These are phyloP conservation scores for Candida parachauliodes DNA, from an alignment of 805 yeast genomes.

Conservation along the genomic window DNA sequence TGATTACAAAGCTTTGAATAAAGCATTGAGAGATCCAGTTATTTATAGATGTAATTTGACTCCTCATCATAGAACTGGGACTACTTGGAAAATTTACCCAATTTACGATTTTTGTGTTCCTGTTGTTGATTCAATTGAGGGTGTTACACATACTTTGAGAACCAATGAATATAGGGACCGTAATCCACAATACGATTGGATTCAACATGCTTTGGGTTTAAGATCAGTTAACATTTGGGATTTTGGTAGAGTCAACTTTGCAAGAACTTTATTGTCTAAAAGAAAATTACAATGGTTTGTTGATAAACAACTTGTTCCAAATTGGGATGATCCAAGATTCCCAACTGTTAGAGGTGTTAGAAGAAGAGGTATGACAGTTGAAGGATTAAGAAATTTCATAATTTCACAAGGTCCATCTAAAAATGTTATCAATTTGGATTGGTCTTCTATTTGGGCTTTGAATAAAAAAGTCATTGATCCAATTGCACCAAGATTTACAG, in stretches of 20 bases:
- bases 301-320: conserved; percentile 78
- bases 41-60: conserved; percentile 95
- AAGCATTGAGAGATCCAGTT: conserved; percentile 96
- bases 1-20: conserved; percentile 85
- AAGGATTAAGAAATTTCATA: conserved; percentile 92
- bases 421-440: conserved; percentile 93
- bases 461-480: conserved; percentile 98
- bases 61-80: conserved; percentile 97
- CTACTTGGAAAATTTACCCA: conserved; percentile 93
- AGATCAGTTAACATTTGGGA: conserved; percentile 98
- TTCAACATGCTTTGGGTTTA: conserved; percentile 72
- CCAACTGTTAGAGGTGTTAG: conserved; percentile 99
- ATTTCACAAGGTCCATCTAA: conserved; percentile 97
- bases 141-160: conserved; percentile 96
- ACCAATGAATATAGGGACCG: conserved; percentile 99
- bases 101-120: conserved; percentile 99
- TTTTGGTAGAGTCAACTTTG: conserved; percentile 94
- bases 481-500: conserved; percentile 92
- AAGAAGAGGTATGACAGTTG: conserved; percentile 99
- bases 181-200: conserved; percentile 97
- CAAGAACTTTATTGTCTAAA: conserved; percentile 91
- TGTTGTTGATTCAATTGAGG: conserved; percentile 90
- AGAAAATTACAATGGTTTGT: conserved; percentile 99
- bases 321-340: conserved; percentile 99
- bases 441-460: conserved; percentile 97